These are phyloP conservation scores for Elongisporangium undulatum DNA, from an alignment of 352 stramenopile genomes.

Conservation along the genomic window DNA sequence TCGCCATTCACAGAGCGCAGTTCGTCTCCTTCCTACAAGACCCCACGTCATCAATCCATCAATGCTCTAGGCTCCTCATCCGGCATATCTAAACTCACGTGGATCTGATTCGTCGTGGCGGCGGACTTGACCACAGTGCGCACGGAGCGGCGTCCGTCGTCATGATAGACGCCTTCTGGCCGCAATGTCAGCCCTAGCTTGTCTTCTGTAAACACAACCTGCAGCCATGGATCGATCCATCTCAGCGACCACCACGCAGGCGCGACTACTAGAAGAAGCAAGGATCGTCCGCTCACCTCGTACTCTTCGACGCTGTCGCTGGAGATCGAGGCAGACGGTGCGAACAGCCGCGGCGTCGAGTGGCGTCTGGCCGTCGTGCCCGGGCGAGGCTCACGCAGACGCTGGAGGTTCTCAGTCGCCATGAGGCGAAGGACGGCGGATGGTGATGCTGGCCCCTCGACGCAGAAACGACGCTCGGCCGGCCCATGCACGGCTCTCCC, in stretches of 20 bases:
- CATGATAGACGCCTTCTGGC: conserved; percentile 19
- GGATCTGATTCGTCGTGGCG: conserved; percentile 46
- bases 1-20: conserved; percentile 68
- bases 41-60: conserved; percentile 3
- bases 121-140: conserved; percentile 55
- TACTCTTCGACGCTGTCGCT: conserved; percentile 4
- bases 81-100: conserved; percentile 16
- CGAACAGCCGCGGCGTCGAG: background rate
- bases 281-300: background rate
- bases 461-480: background rate
- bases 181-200: conserved; percentile 56
- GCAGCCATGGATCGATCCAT: background rate
- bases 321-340: background rate
- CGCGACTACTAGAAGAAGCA: background rate
- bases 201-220: conserved; percentile 56
- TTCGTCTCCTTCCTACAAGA: conserved; percentile 57
- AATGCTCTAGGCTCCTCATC: background rate
- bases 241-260: no score
- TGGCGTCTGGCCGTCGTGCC: background rate
- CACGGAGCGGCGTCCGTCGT: conserved; percentile 10
- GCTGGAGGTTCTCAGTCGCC: background rate
- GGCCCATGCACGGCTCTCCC: background rate
- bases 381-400: background rate
- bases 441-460: background rate
- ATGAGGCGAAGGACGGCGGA: background rate